Conservation (phyloP, 106 monocot species). For the Phalaenopsis aphrodite region DNA sequence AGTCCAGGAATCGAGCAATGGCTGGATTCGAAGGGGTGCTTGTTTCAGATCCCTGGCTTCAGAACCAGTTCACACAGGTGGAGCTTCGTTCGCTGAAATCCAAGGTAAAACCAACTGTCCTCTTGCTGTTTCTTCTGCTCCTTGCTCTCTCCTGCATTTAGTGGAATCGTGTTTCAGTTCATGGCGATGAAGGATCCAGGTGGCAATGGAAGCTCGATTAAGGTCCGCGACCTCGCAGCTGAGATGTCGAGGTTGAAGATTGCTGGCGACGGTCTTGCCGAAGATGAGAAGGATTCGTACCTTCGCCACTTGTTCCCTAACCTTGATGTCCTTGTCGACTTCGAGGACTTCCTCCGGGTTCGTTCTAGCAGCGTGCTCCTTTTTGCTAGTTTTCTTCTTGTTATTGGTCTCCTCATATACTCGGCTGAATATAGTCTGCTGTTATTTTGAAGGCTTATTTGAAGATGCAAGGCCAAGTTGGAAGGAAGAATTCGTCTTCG, state of each 20-base stretch:
- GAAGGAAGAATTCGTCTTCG: slow-evolving; percentile 18
- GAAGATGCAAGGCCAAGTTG: slow-evolving; percentile 24
- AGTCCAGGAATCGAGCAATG: slow-evolving; percentile 15
- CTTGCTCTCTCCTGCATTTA: not conserved
- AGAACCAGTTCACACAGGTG: slow-evolving; percentile 71
- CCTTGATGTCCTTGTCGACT: slow-evolving; percentile 37
- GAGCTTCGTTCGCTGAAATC: slow-evolving; percentile 55
- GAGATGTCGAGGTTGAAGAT: slow-evolving; percentile 51
- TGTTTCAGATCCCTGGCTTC: slow-evolving; percentile 67
- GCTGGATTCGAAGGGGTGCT: slow-evolving; percentile 45
- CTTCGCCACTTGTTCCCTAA: slow-evolving; percentile 27
- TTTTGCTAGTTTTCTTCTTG: not conserved
- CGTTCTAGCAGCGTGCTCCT: not conserved
- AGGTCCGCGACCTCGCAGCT: slow-evolving; percentile 29
- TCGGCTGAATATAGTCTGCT: not conserved
- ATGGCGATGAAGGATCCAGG: slow-evolving; percentile 21
- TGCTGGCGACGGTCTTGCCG: slow-evolving; percentile 28
- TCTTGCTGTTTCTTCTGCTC: not conserved
- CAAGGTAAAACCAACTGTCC: slow-evolving; percentile 15
- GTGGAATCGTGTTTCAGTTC: slow-evolving; percentile 18
- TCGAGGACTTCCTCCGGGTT: slow-evolving; percentile 78
- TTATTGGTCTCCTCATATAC: not conserved
- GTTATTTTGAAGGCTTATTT: slow-evolving; percentile 20
- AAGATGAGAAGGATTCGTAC: slow-evolving; percentile 28
- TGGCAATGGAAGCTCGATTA: slow-evolving; percentile 9